Conservation (phyloP, 2,329 filamentous ascomycete genomes). For the Amauroascus niger region DNA sequence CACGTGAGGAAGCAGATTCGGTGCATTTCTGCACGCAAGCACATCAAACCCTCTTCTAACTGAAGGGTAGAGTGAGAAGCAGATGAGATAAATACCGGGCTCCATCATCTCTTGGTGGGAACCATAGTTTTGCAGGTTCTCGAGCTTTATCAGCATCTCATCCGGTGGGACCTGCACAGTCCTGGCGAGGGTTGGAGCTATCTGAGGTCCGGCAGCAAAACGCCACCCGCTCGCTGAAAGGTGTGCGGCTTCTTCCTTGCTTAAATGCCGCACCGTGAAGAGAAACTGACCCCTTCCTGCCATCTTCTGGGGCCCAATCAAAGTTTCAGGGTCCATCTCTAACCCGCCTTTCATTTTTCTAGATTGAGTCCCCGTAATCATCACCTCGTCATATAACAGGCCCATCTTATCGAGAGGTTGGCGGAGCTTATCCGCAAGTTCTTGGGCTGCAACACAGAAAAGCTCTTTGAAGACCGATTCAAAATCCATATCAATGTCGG, state of each 20-base stretch:
- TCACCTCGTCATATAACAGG: slow-evolving; percentile 64
- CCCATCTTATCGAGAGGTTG: slow-evolving; percentile 56
- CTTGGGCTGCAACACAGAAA: slow-evolving; percentile 68
- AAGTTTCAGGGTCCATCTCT: slow-evolving; percentile 33
- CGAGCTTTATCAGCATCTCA: slow-evolving; percentile 53
- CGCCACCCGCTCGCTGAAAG: slow-evolving; percentile 64
- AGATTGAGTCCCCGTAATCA: slow-evolving; percentile 50
- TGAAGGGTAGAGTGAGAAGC: slow-evolving; percentile 39
- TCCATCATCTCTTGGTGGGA: slow-evolving; percentile 19
- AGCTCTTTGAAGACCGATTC: slow-evolving; percentile 69
- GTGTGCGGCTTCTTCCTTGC: slow-evolving; percentile 49
- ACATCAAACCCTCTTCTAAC: slow-evolving; percentile 54
- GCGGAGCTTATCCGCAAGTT: slow-evolving; percentile 59
- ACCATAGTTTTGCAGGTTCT: slow-evolving; percentile 52
- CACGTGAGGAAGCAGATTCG: slow-evolving; percentile 53
- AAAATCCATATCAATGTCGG: slow-evolving; percentile 56
- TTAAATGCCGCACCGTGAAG: slow-evolving; percentile 61
- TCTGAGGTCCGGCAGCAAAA: slow-evolving; percentile 62
- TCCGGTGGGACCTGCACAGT: slow-evolving; percentile 62
- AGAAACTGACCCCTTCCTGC: slow-evolving; percentile 68
- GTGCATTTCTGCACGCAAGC: slow-evolving; percentile 47
- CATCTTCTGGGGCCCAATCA: slow-evolving; percentile 23
- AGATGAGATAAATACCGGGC: slow-evolving; percentile 35
- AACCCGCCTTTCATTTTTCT: slow-evolving; percentile 17
- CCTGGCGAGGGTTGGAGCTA: slow-evolving; percentile 57